Conservation (phyloP, 2,329 filamentous ascomycete genomes). For the Fusarium sp. region DNA sequence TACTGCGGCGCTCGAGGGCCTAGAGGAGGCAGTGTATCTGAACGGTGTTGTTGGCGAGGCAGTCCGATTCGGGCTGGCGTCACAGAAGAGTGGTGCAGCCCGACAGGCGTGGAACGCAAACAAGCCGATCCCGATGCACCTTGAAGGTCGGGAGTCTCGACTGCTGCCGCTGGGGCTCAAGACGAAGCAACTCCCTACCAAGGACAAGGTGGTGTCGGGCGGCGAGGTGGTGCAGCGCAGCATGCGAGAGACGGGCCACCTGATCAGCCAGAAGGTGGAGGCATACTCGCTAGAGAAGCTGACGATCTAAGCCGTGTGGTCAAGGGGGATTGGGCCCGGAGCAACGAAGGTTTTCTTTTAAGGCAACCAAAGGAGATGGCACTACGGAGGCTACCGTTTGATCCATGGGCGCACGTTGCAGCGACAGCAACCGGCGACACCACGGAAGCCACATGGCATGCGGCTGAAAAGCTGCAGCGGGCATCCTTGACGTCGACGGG, state of each 20-base stretch:
- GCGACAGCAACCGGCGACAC: constrained; percentile 9
- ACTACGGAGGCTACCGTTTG: constrained; percentile 17
- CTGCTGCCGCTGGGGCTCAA: constrained; percentile 81
- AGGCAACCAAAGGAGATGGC: constrained; percentile 24
- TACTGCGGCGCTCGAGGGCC: constrained; percentile 76
- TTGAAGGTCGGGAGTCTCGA: constrained; percentile 59
- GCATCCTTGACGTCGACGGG: constrained; percentile 6
- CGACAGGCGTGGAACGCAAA: constrained; percentile 48
- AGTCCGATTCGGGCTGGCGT: constrained; percentile 67
- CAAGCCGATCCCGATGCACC: constrained; percentile 58
- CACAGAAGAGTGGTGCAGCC: constrained; percentile 48
- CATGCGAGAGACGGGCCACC: constrained; percentile 78
- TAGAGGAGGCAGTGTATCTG: constrained; percentile 76
- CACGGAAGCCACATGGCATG: constrained; percentile 30
- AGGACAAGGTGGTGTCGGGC: constrained; percentile 71
- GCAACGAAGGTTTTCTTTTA: constrained; percentile 16
- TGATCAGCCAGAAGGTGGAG: constrained; percentile 83
- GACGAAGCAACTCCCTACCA: constrained; percentile 62
- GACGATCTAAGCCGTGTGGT: constrained; percentile 62
- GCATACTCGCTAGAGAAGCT: constrained; percentile 88
- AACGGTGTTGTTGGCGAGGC: constrained; percentile 74
- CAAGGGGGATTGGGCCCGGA: not conserved
- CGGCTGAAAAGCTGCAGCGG: constrained; percentile 30
- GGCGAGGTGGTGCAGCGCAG: constrained; percentile 79
- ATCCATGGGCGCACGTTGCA: constrained; percentile 21